phyloP scores from a whole-genome alignment of 306 rosid genomes.

The Sicyos baderoa region DNA sequence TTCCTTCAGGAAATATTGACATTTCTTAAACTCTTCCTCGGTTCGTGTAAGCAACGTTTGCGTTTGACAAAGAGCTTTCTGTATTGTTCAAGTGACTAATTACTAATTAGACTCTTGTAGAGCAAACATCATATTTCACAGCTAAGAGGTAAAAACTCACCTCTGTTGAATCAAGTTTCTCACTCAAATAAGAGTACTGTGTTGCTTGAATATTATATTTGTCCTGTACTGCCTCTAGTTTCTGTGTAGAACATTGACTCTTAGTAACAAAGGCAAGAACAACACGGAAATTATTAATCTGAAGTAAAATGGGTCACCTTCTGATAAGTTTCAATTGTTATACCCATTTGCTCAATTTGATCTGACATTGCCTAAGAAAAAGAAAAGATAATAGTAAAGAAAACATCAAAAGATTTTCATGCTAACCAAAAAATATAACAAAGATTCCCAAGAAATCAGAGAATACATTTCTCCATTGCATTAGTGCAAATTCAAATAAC shows the following conservation, averaged over 20 bases:
- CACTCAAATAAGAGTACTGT: slow-evolving; percentile 57
- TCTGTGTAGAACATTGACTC: slow-evolving; percentile 34
- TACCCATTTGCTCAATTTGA: slow-evolving; percentile 88
- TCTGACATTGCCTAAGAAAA: slow-evolving; percentile 71
- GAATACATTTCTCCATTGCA: neutral
- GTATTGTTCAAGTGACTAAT: slow-evolving; percentile 19
- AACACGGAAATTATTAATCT: neutral
- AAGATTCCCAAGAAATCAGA: neutral
- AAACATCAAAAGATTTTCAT: neutral
- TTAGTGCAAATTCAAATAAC: neutral
- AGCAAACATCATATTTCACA: neutral
- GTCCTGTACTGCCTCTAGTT: slow-evolving; percentile 62
- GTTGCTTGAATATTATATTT: slow-evolving; percentile 52
- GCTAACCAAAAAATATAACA: neutral
- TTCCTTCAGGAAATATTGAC: slow-evolving; percentile 57
- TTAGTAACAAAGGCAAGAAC: neutral
- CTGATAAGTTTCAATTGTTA: slow-evolving; percentile 54
- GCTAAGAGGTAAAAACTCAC: slow-evolving; percentile 32
- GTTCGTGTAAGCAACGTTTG: slow-evolving; percentile 48
- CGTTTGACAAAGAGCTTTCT: slow-evolving; percentile 67
- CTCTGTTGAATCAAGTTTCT: slow-evolving; percentile 75
- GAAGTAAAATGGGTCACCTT: slow-evolving; percentile 42
- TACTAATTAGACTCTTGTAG: slow-evolving; percentile 8
- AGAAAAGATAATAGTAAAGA: slow-evolving; percentile 17
- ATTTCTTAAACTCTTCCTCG: slow-evolving; percentile 65